phyloP scores from a whole-genome alignment of 1,284 basidiomycete species.

The Fomes fomentarius region DNA sequence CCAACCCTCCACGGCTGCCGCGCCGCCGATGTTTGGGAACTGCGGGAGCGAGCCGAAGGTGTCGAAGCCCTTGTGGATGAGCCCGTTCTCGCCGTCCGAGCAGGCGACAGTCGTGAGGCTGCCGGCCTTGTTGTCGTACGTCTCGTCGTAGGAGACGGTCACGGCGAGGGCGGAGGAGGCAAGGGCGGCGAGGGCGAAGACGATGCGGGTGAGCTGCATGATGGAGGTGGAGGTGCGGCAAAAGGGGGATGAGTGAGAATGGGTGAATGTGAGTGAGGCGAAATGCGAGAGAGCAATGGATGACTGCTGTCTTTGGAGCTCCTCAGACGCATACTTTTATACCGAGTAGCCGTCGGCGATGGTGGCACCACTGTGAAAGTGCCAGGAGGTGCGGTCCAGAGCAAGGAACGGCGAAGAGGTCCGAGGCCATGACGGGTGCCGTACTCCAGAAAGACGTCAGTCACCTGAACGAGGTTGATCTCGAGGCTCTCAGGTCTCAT shows the following conservation, averaged over 20 bases:
- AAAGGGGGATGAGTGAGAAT: not conserved
- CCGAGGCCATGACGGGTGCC: conserved; percentile 6
- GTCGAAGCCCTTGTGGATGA: conserved; percentile 44
- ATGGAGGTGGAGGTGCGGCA: conserved; percentile 10
- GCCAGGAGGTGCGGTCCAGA: not conserved
- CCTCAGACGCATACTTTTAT: conserved; percentile 6
- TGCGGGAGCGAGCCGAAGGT: conserved; percentile 50
- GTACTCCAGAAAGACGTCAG: not conserved
- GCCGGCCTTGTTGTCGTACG: conserved; percentile 42
- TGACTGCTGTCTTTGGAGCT: conserved; percentile 4
- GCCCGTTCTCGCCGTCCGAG: conserved; percentile 48
- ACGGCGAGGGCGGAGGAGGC: conserved; percentile 32
- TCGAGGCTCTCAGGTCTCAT: conserved; percentile 2
- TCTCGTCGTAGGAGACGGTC: conserved; percentile 42
- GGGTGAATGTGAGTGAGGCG: not conserved
- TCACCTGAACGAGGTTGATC: not conserved
- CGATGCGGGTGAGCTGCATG: conserved; percentile 27
- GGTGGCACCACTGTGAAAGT: not conserved
- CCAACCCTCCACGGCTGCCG: conserved; percentile 43
- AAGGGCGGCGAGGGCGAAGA: conserved; percentile 28
- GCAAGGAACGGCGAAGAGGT: conserved; percentile 8
- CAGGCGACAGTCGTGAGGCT: conserved; percentile 47
- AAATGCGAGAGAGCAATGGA: not conserved
- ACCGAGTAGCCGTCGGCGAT: not conserved
- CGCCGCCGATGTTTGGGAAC: conserved; percentile 57